phyloP scores from a whole-genome alignment of 805 yeast genomes.

The Spathaspora passalidarum region DNA sequence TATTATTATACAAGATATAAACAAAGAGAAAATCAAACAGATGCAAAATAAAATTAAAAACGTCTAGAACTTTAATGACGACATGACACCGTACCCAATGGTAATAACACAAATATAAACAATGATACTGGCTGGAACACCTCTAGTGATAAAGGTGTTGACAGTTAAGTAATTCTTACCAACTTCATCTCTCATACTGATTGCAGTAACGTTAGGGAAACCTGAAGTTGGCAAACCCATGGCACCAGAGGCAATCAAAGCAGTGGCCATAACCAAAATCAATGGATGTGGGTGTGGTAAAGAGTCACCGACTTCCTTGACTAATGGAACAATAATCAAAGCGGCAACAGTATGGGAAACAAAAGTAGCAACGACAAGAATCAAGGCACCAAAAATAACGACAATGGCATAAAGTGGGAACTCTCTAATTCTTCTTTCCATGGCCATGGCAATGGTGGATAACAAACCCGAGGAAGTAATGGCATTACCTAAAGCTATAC shows the following conservation, averaged over 20 bases:
- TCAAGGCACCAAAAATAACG: conserved; percentile 42
- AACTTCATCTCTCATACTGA: conserved; percentile 41
- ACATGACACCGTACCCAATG: conserved; percentile 41
- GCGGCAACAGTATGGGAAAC: conserved; percentile 46
- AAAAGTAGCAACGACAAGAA: conserved; percentile 41
- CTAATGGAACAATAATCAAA: conserved; percentile 40
- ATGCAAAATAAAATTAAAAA: neutral
- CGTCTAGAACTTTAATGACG: conserved; percentile 20
- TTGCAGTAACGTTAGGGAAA: conserved; percentile 44
- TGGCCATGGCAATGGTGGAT: conserved; percentile 43
- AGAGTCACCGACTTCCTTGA: conserved; percentile 37
- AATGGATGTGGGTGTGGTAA: conserved; percentile 37
- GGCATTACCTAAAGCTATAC: conserved; percentile 51
- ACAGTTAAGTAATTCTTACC: conserved; percentile 40
- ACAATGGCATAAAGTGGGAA: conserved; percentile 44
- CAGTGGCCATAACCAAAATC: conserved; percentile 40
- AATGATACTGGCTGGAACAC: conserved; percentile 39
- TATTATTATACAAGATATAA: neutral
- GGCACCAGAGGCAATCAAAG: conserved; percentile 41
- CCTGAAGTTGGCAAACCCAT: conserved; percentile 47
- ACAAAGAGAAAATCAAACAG: neutral
- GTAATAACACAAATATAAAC: conserved; percentile 34
- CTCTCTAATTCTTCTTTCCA: conserved; percentile 39
- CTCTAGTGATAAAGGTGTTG: conserved; percentile 40
- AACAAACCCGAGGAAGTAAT: conserved; percentile 49